Evolutionary conservation across 2,329 filamentous ascomycete genomes (phyloP), one percentile per base, ranked within the genome.

Genomic region (Hypoxylon sp.): DNA sequence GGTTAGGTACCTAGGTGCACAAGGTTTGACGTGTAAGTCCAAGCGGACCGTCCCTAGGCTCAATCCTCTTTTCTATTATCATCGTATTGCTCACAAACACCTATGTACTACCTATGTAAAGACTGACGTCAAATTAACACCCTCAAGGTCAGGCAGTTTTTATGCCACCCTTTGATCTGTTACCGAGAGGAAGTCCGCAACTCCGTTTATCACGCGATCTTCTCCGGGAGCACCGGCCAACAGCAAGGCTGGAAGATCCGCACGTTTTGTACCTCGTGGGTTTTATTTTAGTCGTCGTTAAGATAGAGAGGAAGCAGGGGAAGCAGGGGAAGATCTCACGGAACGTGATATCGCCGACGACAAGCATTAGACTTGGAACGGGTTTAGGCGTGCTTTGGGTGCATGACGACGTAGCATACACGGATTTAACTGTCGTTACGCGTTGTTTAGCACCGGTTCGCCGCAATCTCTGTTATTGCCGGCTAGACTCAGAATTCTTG

Each of bases 341-440:
- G 15, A 42, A 27, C 40, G 41, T 51, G 35, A 21, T 21, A 36
- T 47, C 35, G 35, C 41, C 30, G 20, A 55, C 38, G 13, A 38
- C 38, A 23, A 31, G n/a, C 9, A 38, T 27, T 20, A 16, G 47
- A 40, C 30, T 49, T 49, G 51, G 30, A 13, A 23, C 55, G 48
- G 41, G 30, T 49, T 50, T 50, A 43, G 45, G 25, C n/a, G n/a
- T n/a, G 34, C 21, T 15, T 11, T 19, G 37, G n/a, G 16, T 52
- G 36, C 40, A 36, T 42, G 23, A 23, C 27, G 20, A 20, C 36
- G 26, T 44, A 16, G 29, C 6, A 27, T 9, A 13, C 11, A 19
- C 54, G 55, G 51, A 49, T 47, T 55, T 58, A 55, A 55, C 45
- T 21, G 19, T 49, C 38, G 43, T 41, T 44, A 32, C 12, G 15